phyloP scores from a whole-genome alignment of 1,284 basidiomycete genomes.

The Vanrija pseudolonga region DNA sequence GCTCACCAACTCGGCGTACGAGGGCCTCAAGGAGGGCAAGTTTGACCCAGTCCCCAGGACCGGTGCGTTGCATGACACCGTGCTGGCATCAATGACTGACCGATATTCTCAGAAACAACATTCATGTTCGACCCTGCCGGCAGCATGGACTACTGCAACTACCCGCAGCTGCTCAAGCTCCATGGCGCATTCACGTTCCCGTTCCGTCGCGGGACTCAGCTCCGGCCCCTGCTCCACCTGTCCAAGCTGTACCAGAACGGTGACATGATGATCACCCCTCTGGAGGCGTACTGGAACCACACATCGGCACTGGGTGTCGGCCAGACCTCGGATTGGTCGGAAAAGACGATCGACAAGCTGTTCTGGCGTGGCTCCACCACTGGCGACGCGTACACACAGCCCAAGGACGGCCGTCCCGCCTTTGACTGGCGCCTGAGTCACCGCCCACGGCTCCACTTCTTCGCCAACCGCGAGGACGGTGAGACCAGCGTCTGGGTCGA shows the following conservation, averaged over 20 bases:
- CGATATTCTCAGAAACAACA: slow-evolving; percentile 23
- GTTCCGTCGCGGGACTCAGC: slow-evolving; percentile 29
- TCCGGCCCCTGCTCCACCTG: slow-evolving; percentile 47
- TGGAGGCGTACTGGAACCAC: slow-evolving; percentile 43
- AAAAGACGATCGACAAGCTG: slow-evolving; percentile 45
- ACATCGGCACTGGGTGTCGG: slow-evolving; percentile 10
- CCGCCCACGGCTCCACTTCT: slow-evolving; percentile 42
- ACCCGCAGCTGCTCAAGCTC: slow-evolving; percentile 28
- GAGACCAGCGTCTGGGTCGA: slow-evolving; percentile 41
- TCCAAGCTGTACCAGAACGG: slow-evolving; percentile 40
- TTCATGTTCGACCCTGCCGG: slow-evolving; percentile 39
- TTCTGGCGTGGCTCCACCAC: slow-evolving; percentile 52
- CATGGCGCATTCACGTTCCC: slow-evolving; percentile 44
- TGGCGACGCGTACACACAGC: slow-evolving; percentile 43
- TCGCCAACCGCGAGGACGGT: slow-evolving; percentile 34
- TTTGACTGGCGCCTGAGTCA: slow-evolving; percentile 46
- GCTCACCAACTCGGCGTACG: not conserved
- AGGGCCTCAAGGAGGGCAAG: no score
- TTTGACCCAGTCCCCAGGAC: no score
- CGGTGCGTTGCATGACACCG: no score
- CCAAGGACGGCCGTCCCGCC: slow-evolving; percentile 10
- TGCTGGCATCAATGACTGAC: not conserved
- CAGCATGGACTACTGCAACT: slow-evolving; percentile 34
- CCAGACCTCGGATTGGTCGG: slow-evolving; percentile 28
- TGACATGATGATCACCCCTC: slow-evolving; percentile 44